Evolutionary conservation across 2,329 filamentous ascomycete genomes (phyloP).

Genomic region (Dothistroma septosporum): DNA sequence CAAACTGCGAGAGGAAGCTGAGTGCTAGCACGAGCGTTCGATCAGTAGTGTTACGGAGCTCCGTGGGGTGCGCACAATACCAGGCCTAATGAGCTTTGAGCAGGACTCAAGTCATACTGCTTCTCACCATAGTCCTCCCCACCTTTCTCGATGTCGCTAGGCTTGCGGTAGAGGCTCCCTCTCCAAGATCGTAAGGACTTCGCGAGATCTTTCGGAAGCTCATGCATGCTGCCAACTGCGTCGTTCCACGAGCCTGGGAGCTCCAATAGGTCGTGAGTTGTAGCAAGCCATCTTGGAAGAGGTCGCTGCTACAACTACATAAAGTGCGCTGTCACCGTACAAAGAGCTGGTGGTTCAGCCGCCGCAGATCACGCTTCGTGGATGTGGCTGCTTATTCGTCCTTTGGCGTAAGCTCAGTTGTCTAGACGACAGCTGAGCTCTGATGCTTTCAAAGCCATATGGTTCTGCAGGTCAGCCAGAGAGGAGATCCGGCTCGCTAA

Average conservation of each 20-base stretch:
- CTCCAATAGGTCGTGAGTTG: background rate
- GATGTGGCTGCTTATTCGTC: constrained; percentile 1
- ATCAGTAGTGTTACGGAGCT: background rate
- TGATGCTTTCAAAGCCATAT: background rate
- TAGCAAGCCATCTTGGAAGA: background rate
- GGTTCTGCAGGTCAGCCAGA: background rate
- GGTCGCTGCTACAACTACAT: background rate
- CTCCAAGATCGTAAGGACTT: constrained; percentile 30
- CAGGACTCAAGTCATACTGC: constrained; percentile 15
- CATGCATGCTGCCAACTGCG: constrained; percentile 26
- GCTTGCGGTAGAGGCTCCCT: constrained; percentile 18
- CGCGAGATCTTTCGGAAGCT: constrained; percentile 31
- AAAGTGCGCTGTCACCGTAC: background rate
- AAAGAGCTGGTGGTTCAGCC: constrained; percentile 4
- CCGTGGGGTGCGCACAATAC: constrained; percentile 5
- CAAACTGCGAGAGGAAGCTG: constrained; percentile 8
- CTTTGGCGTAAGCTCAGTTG: background rate
- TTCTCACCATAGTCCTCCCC: constrained; percentile 22
- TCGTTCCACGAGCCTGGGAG: background rate
- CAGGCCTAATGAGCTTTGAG: constrained; percentile 17
- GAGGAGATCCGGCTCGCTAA: background rate
- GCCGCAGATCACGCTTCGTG: background rate
- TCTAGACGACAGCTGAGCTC: background rate
- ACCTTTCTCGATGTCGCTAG: constrained; percentile 24
- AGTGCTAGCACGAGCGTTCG: constrained; percentile 7